Conservation (phyloP, 2,329 filamentous ascomycete species). For the Basipetospora chlamydospora region DNA sequence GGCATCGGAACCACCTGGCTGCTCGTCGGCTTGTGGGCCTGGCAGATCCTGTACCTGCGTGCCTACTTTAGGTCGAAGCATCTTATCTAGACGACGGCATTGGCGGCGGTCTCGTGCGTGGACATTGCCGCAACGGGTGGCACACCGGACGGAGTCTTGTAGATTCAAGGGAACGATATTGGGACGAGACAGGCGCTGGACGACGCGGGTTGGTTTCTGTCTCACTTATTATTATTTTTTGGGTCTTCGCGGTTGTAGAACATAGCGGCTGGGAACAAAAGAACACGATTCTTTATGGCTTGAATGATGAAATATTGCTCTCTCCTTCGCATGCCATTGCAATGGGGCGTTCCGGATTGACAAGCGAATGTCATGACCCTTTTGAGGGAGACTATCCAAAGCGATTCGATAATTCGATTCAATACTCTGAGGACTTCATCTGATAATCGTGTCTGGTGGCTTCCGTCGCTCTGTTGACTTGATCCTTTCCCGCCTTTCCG, state of each 20-base stretch:
- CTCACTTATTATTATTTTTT: no score
- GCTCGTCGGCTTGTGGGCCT: slow-evolving; percentile 74
- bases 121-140: no score
- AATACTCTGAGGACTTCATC: no score
- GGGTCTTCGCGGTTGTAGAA: slow-evolving; percentile 1
- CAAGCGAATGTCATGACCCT: no score
- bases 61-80: slow-evolving; percentile 83
- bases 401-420: no score
- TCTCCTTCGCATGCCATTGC: no score
- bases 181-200: not conserved
- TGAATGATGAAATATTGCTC: not conserved
- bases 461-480: no score
- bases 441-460: no score
- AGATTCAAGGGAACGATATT: not conserved
- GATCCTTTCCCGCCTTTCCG: no score
- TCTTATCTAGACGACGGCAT: slow-evolving; percentile 38
- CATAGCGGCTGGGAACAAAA: not conserved
- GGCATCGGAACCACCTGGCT: slow-evolving; percentile 86
- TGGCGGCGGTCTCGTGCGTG: not conserved
- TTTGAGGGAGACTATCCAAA: no score
- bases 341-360: no score
- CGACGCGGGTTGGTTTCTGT: not conserved
- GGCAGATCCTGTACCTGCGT: slow-evolving; percentile 96
- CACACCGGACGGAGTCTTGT: no score
- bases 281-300: not conserved